Percentiles rank a stretch among this genome's conserved stretches.
These are phyloP conservation scores for Skeletonema marinoi DNA, from an alignment of 108 stramenopile species.

Conservation along the genomic window DNA sequence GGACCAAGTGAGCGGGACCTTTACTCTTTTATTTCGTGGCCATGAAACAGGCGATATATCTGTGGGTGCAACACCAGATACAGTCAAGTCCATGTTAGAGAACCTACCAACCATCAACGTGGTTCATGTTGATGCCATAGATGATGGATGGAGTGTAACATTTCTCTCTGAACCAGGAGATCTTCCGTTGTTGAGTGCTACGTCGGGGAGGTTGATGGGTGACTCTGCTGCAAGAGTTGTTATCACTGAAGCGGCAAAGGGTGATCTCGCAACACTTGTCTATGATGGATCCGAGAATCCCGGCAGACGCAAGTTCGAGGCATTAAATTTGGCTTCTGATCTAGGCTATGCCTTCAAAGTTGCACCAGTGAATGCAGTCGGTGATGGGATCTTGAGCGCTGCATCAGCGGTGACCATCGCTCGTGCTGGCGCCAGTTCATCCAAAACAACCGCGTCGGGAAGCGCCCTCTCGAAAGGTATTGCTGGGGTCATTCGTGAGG, in stretches of 20 bases:
- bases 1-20: conserved; percentile 52
- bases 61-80: conserved; percentile 40
- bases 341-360: conserved; percentile 85
- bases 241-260: conserved; percentile 58
- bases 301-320: conserved; percentile 42
- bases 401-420: conserved; percentile 69
- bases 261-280: conserved; percentile 64
- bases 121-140: conserved; percentile 53
- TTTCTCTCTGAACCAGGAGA: conserved; percentile 79
- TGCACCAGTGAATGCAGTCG: conserved; percentile 71
- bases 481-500: conserved; percentile 80
- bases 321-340: conserved; percentile 53
- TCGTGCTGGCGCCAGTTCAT: conserved; percentile 72
- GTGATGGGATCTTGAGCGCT: conserved; percentile 61
- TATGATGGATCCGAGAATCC: conserved; percentile 74
- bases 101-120: conserved; percentile 66
- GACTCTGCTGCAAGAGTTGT: conserved; percentile 25
- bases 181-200: conserved; percentile 66
- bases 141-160: conserved; percentile 64
- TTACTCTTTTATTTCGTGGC: conserved; percentile 63
- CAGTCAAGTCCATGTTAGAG: conserved; percentile 58
- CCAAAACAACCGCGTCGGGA: conserved; percentile 72
- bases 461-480: conserved; percentile 68
- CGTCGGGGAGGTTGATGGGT: conserved; percentile 57
- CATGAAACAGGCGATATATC: conserved; percentile 58